Base-by-base conservation (phyloP, 2,329 filamentous ascomycete genomes). In the Hawksworthiomyces lignivorus region DNA sequence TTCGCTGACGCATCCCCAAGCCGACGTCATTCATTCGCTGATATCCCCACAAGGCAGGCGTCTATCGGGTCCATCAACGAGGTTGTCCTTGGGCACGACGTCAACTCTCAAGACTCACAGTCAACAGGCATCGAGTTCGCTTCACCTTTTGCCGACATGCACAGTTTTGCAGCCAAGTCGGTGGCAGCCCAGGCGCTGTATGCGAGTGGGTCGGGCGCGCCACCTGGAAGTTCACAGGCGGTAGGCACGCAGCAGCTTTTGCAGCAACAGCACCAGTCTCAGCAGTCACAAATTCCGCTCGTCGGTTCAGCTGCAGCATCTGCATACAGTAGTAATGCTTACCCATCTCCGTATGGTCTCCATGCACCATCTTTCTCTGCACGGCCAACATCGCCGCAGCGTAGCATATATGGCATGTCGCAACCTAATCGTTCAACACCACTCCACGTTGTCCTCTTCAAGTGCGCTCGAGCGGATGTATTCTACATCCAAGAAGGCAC, bases 401-500 rank as follows among this genome's bases (percentile, higher is more conserved):
- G 77, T 37, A 73, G 65, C 53, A 70, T 79, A 57, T 82, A 81
- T 52, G 71, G 70, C 37, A 70, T 80, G 57, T 65, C 69, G 24
- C 79, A 77, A 54, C 75, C 72, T 28, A 75, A 75, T 36, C 73
- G 77, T 52, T 82, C 78, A 50, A 83, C 87, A 58, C 70, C 82
- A 7, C 72, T 94, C 8, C 90, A 90, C 60, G 83, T 98, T 40
- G 90, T 98, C 14, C 79, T 90, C 7, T 98, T 98, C 76, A 98
- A 98, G 63, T 96, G 89, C 59, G 87, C 87, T 27, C 78, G 92
- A 48, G 89, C 90, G 28, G 92, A 97, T 56, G 87, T 97, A 9
- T 98, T 96, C 61, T 97, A 95, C 62, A 87, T 96, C 26, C 89
- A 95, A 60, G 89, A 96, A 60, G 89, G 90, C 47, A 97, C 89